phyloP scores from a whole-genome alignment of 345 rosid genomes.

The Lumnitzera racemosa region DNA sequence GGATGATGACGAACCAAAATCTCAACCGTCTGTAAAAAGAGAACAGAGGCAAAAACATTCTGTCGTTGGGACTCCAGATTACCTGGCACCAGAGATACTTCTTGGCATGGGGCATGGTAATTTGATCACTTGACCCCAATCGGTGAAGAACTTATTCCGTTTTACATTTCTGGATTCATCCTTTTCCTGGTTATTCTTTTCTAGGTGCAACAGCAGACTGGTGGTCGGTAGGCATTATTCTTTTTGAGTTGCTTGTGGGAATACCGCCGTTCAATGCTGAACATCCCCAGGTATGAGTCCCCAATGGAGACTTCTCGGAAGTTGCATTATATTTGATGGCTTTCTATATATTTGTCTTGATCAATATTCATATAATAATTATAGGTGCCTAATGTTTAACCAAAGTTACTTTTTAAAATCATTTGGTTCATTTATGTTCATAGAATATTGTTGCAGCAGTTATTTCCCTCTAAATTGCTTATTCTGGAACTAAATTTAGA shows the following conservation, averaged over 20 bases:
- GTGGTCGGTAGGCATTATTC: slow-evolving; percentile 98
- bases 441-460: too few species aligned
- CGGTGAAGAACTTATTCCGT: not conserved
- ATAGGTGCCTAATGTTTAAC: not conserved
- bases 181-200: slow-evolving; percentile 4
- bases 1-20: slow-evolving; percentile 44
- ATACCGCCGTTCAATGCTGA: slow-evolving; percentile 94
- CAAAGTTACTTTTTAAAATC: not conserved
- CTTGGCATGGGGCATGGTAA: slow-evolving; percentile 97
- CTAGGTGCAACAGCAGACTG: slow-evolving; percentile 94
- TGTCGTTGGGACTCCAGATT: slow-evolving; percentile 93
- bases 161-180: not conserved
- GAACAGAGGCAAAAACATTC: slow-evolving; percentile 67
- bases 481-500: too few species aligned
- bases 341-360: not conserved
- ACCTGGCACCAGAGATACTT: slow-evolving; percentile 98
- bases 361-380: too few species aligned
- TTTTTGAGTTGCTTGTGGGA: slow-evolving; percentile 87
- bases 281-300: slow-evolving; percentile 64
- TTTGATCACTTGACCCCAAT: slow-evolving; percentile 7
- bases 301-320: not conserved
- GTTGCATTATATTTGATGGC: not conserved
- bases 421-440: not conserved
- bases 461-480: too few species aligned
- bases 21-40: slow-evolving; percentile 32